Base-by-base conservation (phyloP, 805 yeast species). In the Monosporozyma yasuniensis region DNA sequence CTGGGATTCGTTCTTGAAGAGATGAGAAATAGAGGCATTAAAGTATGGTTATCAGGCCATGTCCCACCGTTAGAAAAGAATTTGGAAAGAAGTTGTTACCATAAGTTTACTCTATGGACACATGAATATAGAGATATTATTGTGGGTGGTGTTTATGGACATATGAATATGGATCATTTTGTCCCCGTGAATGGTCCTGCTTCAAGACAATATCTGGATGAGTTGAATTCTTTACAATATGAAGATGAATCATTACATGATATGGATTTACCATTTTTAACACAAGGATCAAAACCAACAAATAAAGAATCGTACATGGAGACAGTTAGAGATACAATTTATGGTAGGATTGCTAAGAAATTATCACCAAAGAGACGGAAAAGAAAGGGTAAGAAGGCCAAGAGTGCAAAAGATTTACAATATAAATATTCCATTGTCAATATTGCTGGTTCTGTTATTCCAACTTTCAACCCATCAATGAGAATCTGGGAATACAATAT, bases 81-180 rank as follows among this genome's bases (percentile, higher is more conserved):
- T 63, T 79, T 77, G 53, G 95, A 87, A 58, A 71, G 75, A 18
- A 73, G 83, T 42, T 87, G 96, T 61, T 80, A 78, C 56, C 72
- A 87, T 46, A 87, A 87, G 64, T 83, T 80, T 65, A 77, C 84
- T 22, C 74, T 81, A n/a, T 87, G 95, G 95, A 68, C 81, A 34
- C 79, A 86, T 59, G 96, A 87, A 62, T 87, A 83, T 62, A 73
- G 95, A 55, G 96, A 87, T 63, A 77, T 87, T 39, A 84, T 87
- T 25, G 72, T 88, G 54, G 96, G 96, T 18, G 88, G 90, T 10
- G 68, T 87, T 28, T 87, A 77, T 63, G 96, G 96, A 0, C 96
- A 87, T 63, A 87, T 87, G 96, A 87, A 87, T 65, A 72, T 87
- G 49, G 96, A 88, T 62, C 96, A 87, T 68, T 87, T 84, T 63